Conservation (phyloP, 768 basidiomycete species). For the Lactifluus volemus region DNA sequence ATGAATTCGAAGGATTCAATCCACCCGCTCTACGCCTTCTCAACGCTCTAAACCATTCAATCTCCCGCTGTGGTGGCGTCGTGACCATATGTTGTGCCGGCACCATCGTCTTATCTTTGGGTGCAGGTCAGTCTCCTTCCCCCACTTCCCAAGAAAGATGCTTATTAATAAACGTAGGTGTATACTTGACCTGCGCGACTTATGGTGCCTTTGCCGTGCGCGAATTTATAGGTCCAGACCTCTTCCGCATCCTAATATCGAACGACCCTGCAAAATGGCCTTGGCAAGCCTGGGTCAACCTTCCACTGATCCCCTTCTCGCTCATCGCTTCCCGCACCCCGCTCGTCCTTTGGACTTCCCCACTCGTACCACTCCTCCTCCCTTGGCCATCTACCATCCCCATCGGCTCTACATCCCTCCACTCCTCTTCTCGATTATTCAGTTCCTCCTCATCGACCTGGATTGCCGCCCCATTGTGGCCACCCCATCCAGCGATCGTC, state of each 20-base stretch:
- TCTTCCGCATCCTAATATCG: conserved; percentile 44
- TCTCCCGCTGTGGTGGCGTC: conserved; percentile 44
- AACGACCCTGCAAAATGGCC: conserved; percentile 69
- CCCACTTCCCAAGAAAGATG: too few species aligned
- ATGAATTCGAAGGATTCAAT: conserved; percentile 60
- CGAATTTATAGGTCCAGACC: conserved; percentile 62
- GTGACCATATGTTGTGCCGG: conserved; percentile 44
- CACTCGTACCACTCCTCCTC: conserved; percentile 27
- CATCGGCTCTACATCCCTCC: not conserved
- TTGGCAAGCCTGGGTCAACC: conserved; percentile 65
- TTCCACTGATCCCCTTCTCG: conserved; percentile 60
- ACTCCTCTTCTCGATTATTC: not conserved
- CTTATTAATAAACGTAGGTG: conserved; percentile 24
- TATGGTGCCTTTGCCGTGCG: conserved; percentile 69
- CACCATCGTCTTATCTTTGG: conserved; percentile 44
- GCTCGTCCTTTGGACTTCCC: conserved; percentile 22
- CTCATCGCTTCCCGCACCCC: conserved; percentile 50
- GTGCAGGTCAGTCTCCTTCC: conserved; percentile 42
- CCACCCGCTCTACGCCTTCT: conserved; percentile 44
- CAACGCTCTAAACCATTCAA: conserved; percentile 38
- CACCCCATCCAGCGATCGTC: conserved; percentile 27
- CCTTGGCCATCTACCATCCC: conserved; percentile 26
- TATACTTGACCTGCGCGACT: conserved; percentile 44
- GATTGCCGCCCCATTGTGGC: conserved; percentile 23
- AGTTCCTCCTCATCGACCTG: not conserved